Evolutionary conservation across 495 filamentous ascomycete genomes (phyloP).

Genomic region (Tuber umbilicatum): DNA sequence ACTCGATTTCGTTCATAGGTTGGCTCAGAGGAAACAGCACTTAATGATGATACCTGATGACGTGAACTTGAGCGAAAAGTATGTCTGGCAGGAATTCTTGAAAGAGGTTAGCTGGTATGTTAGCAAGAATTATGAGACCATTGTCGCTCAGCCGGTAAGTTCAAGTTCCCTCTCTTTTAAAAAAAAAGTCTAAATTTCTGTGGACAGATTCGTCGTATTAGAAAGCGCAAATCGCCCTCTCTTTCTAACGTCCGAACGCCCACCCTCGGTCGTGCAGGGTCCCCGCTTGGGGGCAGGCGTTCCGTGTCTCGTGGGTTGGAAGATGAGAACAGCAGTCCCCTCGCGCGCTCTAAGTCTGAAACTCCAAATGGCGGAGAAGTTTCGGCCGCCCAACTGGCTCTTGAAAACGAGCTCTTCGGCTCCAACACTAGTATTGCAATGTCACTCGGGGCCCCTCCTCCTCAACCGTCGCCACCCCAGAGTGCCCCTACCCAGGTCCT

Average conservation of each 20-base stretch:
- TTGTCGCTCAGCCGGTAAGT: slow-evolving; percentile 52
- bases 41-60: slow-evolving; percentile 59
- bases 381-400: slow-evolving; percentile 21
- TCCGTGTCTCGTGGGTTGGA: neutral
- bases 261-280: neutral
- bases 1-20: slow-evolving; percentile 62
- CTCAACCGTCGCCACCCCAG: slow-evolving; percentile 53
- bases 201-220: neutral
- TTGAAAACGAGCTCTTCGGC: slow-evolving; percentile 38
- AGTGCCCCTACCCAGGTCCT: slow-evolving; percentile 69
- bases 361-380: slow-evolving; percentile 21
- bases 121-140: slow-evolving; percentile 63
- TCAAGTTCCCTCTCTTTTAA: neutral
- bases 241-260: neutral
- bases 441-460: slow-evolving; percentile 39
- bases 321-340: slow-evolving; percentile 4
- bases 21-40: slow-evolving; percentile 59
- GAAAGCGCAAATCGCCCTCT: slow-evolving; percentile 1
- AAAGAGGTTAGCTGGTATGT: slow-evolving; percentile 66
- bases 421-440: slow-evolving; percentile 40
- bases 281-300: neutral
- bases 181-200: neutral
- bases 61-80: slow-evolving; percentile 64
- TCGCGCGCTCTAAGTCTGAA: slow-evolving; percentile 19
- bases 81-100: slow-evolving; percentile 73